Conservation (phyloP, 1,139 yeast genomes). For the Yamadazyma pseudoaaseri region DNA sequence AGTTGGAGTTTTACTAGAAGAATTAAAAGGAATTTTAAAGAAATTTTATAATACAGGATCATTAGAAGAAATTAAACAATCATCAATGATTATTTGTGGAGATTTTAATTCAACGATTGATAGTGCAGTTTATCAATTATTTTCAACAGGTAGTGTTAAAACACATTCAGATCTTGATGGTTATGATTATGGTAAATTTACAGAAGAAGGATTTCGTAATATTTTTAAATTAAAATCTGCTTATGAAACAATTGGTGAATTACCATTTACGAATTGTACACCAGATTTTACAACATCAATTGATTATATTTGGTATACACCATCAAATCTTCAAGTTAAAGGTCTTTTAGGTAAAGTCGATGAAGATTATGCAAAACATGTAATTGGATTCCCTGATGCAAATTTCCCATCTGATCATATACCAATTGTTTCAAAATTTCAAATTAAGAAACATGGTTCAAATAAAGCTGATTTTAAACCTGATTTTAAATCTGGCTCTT, state of each 20-base stretch:
- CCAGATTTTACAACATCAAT: slow-evolving; percentile 92
- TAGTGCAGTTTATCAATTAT: slow-evolving; percentile 89
- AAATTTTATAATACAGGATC: slow-evolving; percentile 48
- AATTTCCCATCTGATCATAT: slow-evolving; percentile 95
- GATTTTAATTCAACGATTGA: slow-evolving; percentile 88
- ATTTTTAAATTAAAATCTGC: slow-evolving; percentile 81
- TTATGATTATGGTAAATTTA: slow-evolving; percentile 86
- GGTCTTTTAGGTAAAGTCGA: slow-evolving; percentile 88
- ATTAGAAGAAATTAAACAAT: slow-evolving; percentile 56
- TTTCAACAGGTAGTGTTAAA: slow-evolving; percentile 73
- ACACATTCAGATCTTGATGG: slow-evolving; percentile 81
- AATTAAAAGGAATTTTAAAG: slow-evolving; percentile 63
- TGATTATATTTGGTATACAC: slow-evolving; percentile 94
- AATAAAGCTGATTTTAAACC: slow-evolving; percentile 48
- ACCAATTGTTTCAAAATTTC: slow-evolving; percentile 76
- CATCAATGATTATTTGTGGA: slow-evolving; percentile 85
- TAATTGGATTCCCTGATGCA: slow-evolving; percentile 92
- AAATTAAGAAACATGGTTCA: slow-evolving; percentile 52
- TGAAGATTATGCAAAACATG: slow-evolving; percentile 66
- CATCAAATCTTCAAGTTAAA: slow-evolving; percentile 72
- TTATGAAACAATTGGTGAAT: slow-evolving; percentile 79
- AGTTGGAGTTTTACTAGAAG: slow-evolving; percentile 88
- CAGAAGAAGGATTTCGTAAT: slow-evolving; percentile 86
- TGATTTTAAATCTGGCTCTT: slow-evolving; percentile 49
- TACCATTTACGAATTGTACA: slow-evolving; percentile 91